phyloP scores from a whole-genome alignment of 2,329 filamentous ascomycete species.

The Curvularia verruculosa region DNA sequence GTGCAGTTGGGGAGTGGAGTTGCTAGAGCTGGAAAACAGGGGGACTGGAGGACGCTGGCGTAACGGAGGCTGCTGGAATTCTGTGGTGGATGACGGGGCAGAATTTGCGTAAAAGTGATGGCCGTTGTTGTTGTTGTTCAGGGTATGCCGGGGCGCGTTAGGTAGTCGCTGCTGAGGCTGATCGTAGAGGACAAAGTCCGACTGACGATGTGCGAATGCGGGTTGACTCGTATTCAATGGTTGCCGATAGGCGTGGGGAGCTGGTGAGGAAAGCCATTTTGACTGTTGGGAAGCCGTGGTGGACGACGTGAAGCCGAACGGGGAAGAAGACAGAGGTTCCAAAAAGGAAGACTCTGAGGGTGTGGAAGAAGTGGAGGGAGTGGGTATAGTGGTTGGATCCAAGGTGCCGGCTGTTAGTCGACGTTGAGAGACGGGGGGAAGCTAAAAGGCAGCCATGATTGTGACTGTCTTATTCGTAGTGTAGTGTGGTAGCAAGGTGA shows the following conservation, averaged over 20 bases:
- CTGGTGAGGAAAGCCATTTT: constrained; percentile 79
- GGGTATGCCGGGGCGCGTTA: constrained; percentile 62
- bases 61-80: constrained; percentile 62
- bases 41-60: constrained; percentile 71
- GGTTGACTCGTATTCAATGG: constrained; percentile 54
- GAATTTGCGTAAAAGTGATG: constrained; percentile 72
- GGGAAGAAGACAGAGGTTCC: constrained; percentile 63
- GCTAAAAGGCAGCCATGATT: constrained; percentile 51
- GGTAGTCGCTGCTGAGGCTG: constrained; percentile 54
- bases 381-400: constrained; percentile 32
- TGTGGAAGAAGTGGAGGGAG: constrained; percentile 36
- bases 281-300: constrained; percentile 76
- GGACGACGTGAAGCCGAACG: constrained; percentile 75
- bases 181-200: constrained; percentile 82
- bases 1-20: constrained; percentile 56
- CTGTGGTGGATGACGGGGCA: constrained; percentile 65
- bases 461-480: constrained; percentile 40
- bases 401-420: constrained; percentile 40
- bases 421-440: constrained; percentile 32
- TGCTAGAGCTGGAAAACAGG: constrained; percentile 67
- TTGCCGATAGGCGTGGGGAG: constrained; percentile 58
- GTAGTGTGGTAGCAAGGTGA: constrained; percentile 20
- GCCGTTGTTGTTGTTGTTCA: constrained; percentile 62
- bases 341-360: constrained; percentile 50
- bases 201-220: constrained; percentile 57